Evolutionary conservation across 306 rosid genomes (phyloP), one percentile per base, ranked within the genome.

Genomic region (Gastrolobium villosum): DNA sequence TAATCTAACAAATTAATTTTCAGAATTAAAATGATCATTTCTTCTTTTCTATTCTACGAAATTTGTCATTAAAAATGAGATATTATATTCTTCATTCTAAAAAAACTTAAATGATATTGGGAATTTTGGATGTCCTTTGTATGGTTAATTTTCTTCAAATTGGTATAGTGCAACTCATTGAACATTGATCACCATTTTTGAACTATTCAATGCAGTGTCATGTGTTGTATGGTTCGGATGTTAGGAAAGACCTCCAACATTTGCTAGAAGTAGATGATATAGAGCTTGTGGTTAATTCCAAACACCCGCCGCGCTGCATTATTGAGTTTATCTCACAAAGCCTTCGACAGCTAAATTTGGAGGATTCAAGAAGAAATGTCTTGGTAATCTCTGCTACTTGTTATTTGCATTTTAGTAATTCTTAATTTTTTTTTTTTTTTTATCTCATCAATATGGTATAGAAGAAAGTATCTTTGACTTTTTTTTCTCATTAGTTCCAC

Each of bases 241-340:
- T 81, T 55, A 28, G 11, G 56, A 60, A 66, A 37, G 90, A 90
- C 79, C 90, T 90, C 65, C 81, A 84, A 55, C 74, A 80, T 72
- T 5, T 88, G 82, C 82, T 90, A 13, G 92, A 90, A 78, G 55
- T 66, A 5, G 94, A 84, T 57, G 94, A 90, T 75, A 72, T 88
- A 39, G 72, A 62, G 1, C 53, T 86, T 49, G 76, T 90, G 46
- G 30, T 86, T 20, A 83, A 78, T 66, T 86, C 94, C 34, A 69
- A 84, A 28, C 92, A 90, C 82, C 89, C 83, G 1, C 94, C 94
- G 5, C 79, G 84, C 64, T 88, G 94, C 71, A 46, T 90, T 30
- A 86, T 90, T 68, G 89, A 90, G 77, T 90, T 88, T 78, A 90
- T 90, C 78, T 84, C 84, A 55, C 92, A 83, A 64, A 86, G 79